Evolutionary conservation across 208 protist genomes (phyloP).

Genomic region (Leishmania aethiopica): DNA sequence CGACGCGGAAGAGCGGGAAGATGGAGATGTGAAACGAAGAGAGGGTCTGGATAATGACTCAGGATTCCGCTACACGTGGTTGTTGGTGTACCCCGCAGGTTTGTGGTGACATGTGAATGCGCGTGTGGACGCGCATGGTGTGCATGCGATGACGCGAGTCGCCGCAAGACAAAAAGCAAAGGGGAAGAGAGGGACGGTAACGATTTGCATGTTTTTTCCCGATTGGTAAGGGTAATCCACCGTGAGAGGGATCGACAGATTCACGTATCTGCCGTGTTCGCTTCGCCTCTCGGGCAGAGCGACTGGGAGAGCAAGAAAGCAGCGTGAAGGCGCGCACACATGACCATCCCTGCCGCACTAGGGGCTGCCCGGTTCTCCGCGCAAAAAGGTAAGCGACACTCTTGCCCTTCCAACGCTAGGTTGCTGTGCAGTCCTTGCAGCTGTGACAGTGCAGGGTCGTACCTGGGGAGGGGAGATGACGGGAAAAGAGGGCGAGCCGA

Average conservation of each 20-base stretch:
- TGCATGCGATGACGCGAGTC: not conserved
- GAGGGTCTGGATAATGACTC: not conserved
- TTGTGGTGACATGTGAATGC: not conserved
- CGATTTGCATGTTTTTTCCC: not conserved
- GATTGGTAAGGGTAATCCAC: not conserved
- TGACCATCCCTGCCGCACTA: not conserved
- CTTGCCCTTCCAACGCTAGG: not conserved
- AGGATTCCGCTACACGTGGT: not conserved
- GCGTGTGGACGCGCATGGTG: not conserved
- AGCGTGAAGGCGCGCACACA: not conserved
- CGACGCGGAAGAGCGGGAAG: not conserved
- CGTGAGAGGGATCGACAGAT: not conserved
- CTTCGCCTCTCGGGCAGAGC: not conserved
- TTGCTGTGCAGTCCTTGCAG: not conserved
- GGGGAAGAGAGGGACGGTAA: not conserved
- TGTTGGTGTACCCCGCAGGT: not conserved
- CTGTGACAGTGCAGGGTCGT: not conserved
- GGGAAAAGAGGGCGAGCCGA: not conserved
- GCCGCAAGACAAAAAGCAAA: conserved; percentile 8
- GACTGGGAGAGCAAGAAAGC: not conserved
- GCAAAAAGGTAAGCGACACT: not conserved
- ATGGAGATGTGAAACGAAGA: not conserved
- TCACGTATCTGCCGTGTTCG: not conserved
- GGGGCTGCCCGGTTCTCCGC: not conserved
- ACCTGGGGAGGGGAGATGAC: not conserved